These are phyloP conservation scores for Lepraria neglecta DNA, from an alignment of 495 filamentous ascomycete genomes.

Conservation along the genomic window DNA sequence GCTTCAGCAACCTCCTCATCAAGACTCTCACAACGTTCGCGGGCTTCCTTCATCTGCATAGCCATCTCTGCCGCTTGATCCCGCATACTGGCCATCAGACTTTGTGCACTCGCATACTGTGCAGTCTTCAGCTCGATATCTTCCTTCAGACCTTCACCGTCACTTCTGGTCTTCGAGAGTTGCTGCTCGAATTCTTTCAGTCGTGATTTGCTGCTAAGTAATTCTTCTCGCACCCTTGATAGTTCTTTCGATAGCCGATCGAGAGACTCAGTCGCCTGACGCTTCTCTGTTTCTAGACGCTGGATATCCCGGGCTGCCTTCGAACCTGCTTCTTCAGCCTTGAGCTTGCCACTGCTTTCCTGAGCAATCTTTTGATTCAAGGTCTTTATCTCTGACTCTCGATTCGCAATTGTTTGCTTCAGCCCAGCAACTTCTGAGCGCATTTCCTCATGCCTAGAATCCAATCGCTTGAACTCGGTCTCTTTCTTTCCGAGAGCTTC, in stretches of 20 bases:
- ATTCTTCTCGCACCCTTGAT: constrained; percentile 60
- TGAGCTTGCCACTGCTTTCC: constrained; percentile 63
- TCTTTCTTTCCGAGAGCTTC: constrained; percentile 65
- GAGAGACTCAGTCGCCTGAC: constrained; percentile 62
- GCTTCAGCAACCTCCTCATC: constrained; percentile 90
- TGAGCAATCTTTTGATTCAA: constrained; percentile 70
- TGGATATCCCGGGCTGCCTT: constrained; percentile 67
- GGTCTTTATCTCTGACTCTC: constrained; percentile 67
- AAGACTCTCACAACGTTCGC: constrained; percentile 72
- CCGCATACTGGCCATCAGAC: constrained; percentile 81
- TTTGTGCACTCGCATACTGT: constrained; percentile 81
- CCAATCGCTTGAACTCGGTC: constrained; percentile 63
- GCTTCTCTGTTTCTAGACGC: constrained; percentile 66
- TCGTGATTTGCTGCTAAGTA: constrained; percentile 54
- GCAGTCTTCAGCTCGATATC: constrained; percentile 76
- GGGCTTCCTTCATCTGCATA: constrained; percentile 89
- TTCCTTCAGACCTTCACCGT: constrained; percentile 62
- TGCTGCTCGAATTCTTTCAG: constrained; percentile 69
- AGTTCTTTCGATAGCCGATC: constrained; percentile 66
- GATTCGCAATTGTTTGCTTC: constrained; percentile 61
- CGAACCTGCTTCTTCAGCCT: constrained; percentile 69
- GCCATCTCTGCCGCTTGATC: constrained; percentile 82
- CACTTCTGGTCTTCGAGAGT: constrained; percentile 53
- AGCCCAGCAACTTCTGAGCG: constrained; percentile 62
- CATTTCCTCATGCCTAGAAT: constrained; percentile 74